Evolutionary conservation across 345 rosid genomes (phyloP), one percentile per base, ranked within the genome.

Genomic region (Ailanthus altissimus): DNA sequence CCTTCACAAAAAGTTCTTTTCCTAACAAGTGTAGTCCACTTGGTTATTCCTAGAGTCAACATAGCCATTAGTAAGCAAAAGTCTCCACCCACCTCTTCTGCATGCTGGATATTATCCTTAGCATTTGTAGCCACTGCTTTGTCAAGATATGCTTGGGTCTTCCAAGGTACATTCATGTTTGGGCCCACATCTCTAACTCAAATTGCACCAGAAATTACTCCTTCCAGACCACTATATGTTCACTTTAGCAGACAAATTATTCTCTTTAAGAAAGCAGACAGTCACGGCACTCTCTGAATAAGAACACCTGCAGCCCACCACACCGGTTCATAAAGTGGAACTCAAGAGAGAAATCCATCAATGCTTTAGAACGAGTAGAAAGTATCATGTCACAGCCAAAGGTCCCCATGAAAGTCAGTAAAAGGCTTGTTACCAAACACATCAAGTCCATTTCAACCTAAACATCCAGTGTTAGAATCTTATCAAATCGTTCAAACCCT

Each of bases 31-130:
- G 26, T 50, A 8, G 23, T 69, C 51, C 67, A 51, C 65, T 58
- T 12, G 36, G 59, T 47, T 74, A 76, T 53, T 73, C 73, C 69
- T 46, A 64, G 46, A 67, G 74, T 53, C 67, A 67, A 68, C 25
- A 47, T 46, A 60, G 50, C 58, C 49, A 51, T 60, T 11, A 76
- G 54, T 54, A 45, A 82, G 68, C 42, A 65, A 71, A 76, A 38
- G 25, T 74, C 75, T 75, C 77, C 51, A 76, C 83, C 84, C 81
- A 77, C 83, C 84, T 79, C 85, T 77, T 75, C 58, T 64, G 73
- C 54, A 74, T 47, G 77, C 45, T 54, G 6, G 45, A 67, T 45
- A 73, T 75, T 70, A 78, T 67, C 77, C 72, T 56, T 76, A 45
- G 71, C 80, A 80, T 67, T 59, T 63, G 72, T 23, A 10, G 40